Conservation (phyloP, 1,284 basidiomycete genomes). For the Cryptococcus floricola region DNA sequence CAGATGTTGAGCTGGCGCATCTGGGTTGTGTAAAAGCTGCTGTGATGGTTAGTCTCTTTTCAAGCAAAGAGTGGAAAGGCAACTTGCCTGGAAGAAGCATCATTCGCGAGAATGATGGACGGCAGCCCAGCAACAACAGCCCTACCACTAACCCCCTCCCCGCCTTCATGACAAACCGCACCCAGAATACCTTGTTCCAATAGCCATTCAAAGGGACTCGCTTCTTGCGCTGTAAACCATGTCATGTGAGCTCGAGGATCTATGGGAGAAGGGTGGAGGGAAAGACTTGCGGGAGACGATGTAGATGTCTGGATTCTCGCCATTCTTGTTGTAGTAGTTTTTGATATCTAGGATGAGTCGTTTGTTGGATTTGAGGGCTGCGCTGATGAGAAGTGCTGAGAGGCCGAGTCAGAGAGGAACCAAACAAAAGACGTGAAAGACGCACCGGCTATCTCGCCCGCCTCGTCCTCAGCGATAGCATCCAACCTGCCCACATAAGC, state of each 20-base stretch:
- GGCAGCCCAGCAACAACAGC: no score
- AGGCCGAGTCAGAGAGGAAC: no score
- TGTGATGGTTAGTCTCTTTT: constrained; percentile 12
- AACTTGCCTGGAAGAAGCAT: no score
- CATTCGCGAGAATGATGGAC: no score
- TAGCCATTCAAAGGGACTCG: constrained; percentile 68
- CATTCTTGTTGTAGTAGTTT: constrained; percentile 59
- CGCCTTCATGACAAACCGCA: constrained; percentile 70
- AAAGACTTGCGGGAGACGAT: constrained; percentile 50
- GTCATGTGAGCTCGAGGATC: no score
- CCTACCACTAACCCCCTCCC: neutral
- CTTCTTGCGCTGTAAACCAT: constrained; percentile 38
- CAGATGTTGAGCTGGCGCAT: constrained; percentile 63
- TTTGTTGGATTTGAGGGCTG: constrained; percentile 44
- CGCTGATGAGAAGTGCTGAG: no score
- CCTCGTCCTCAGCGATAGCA: no score
- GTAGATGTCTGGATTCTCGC: constrained; percentile 56
- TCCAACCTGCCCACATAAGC: no score
- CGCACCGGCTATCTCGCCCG: no score
- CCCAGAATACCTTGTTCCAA: constrained; percentile 57
- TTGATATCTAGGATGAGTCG: constrained; percentile 61
- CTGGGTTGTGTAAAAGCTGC: constrained; percentile 55
- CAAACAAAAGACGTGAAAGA: no score
- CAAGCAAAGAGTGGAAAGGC: no score
- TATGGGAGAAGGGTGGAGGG: neutral